These are phyloP conservation scores for Capsicum chinense DNA, from an alignment of 257 asterid genomes.

Conservation along the genomic window DNA sequence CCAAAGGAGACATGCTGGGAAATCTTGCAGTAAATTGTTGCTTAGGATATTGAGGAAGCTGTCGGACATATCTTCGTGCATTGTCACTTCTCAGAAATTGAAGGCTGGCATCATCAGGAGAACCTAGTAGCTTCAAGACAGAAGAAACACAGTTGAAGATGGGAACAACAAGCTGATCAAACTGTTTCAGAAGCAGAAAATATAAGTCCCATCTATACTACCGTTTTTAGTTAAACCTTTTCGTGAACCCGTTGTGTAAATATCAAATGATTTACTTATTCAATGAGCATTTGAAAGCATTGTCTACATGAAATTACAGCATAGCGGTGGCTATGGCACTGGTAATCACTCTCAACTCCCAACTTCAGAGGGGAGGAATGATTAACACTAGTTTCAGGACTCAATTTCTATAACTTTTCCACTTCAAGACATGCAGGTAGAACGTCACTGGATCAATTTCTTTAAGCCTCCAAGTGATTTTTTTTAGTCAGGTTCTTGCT, in stretches of 20 bases:
- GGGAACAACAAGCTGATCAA: background rate
- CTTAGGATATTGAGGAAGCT: constrained; percentile 68
- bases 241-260: background rate
- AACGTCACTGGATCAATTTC: constrained; percentile 10
- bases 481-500: background rate
- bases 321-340: background rate
- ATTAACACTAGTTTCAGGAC: background rate
- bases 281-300: background rate
- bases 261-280: constrained; percentile 1
- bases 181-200: constrained; percentile 7
- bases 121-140: constrained; percentile 68
- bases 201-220: background rate
- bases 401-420: background rate
- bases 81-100: constrained; percentile 71
- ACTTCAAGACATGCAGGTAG: background rate
- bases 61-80: constrained; percentile 71
- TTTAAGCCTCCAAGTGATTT: background rate
- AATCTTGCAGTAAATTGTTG: constrained; percentile 70
- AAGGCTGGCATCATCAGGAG: constrained; percentile 81
- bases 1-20: constrained; percentile 71
- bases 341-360: constrained; percentile 18
- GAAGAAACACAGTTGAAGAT: constrained; percentile 31
- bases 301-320: background rate
- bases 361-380: background rate
- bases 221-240: background rate